phyloP scores from a whole-genome alignment of 371 early-diverging fungal genomes.

The Phascolomyces articulosus region DNA sequence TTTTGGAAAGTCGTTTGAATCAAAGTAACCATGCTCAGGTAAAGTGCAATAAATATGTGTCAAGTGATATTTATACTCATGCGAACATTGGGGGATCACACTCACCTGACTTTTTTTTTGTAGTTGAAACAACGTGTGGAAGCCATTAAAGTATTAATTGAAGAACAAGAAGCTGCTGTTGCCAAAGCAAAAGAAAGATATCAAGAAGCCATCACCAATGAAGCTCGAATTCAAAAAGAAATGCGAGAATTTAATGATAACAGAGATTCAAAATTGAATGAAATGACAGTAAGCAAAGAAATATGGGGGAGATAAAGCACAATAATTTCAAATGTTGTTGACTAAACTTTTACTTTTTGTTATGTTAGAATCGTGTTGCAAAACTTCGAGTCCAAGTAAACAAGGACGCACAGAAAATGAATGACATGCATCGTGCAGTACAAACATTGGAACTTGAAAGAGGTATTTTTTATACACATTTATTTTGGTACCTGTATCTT shows the following conservation, averaged over 20 bases:
- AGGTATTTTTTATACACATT: slow-evolving; percentile 54
- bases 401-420: slow-evolving; percentile 56
- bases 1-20: slow-evolving; percentile 71
- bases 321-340: too few species aligned
- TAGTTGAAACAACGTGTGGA: slow-evolving; percentile 52
- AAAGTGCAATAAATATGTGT: slow-evolving; percentile 5
- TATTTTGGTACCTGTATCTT: neutral
- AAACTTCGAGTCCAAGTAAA: slow-evolving; percentile 57
- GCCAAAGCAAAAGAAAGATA: slow-evolving; percentile 45
- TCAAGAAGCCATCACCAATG: slow-evolving; percentile 43
- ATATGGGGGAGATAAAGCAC: too few species aligned
- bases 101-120: slow-evolving; percentile 19
- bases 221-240: slow-evolving; percentile 77
- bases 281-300: slow-evolving; percentile 65
- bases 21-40: slow-evolving; percentile 75
- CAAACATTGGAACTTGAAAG: slow-evolving; percentile 72
- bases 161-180: slow-evolving; percentile 30
- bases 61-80: too few species aligned
- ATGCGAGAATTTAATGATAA: slow-evolving; percentile 87
- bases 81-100: too few species aligned
- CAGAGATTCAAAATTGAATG: slow-evolving; percentile 83
- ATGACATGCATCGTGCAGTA: slow-evolving; percentile 72
- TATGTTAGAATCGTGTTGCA: slow-evolving; percentile 68
- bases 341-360: too few species aligned
- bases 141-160: slow-evolving; percentile 32